These are phyloP conservation scores for Aspergillus sp. DNA, from an alignment of 2,329 filamentous ascomycete species.

Conservation along the genomic window DNA sequence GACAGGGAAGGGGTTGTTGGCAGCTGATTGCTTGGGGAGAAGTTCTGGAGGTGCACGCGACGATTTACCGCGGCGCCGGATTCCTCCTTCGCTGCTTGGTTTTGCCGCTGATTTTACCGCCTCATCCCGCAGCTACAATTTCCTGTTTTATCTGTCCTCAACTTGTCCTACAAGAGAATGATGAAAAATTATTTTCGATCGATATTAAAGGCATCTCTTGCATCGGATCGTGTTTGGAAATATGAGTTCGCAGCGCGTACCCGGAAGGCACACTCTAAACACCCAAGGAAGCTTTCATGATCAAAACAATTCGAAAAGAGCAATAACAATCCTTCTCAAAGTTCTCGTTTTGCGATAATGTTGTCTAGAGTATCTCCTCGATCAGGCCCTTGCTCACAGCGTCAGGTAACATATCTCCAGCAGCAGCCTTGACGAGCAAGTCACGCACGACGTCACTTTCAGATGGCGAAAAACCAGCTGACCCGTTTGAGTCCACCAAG, in stretches of 20 bases:
- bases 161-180: not conserved
- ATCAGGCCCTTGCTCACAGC: not conserved
- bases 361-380: not conserved
- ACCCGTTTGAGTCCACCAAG: not conserved
- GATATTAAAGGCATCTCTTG: not conserved
- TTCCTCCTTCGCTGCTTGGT: conserved; percentile 19
- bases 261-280: not conserved
- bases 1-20: conserved; percentile 1
- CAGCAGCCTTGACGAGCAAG: not conserved
- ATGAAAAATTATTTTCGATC: not conserved
- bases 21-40: conserved; percentile 14
- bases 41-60: conserved; percentile 32
- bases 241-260: not conserved
- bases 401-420: not conserved
- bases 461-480: not conserved
- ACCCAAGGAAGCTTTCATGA: not conserved
- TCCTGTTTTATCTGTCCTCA: not conserved
- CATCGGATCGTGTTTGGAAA: not conserved
- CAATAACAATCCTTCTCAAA: not conserved
- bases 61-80: conserved; percentile 34
- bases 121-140: not conserved
- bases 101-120: conserved; percentile 32
- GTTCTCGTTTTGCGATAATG: not conserved
- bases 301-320: not conserved
- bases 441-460: no score